These are phyloP conservation scores for Lachancea sp. DNA, from an alignment of 805 yeast species.

Conservation along the genomic window DNA sequence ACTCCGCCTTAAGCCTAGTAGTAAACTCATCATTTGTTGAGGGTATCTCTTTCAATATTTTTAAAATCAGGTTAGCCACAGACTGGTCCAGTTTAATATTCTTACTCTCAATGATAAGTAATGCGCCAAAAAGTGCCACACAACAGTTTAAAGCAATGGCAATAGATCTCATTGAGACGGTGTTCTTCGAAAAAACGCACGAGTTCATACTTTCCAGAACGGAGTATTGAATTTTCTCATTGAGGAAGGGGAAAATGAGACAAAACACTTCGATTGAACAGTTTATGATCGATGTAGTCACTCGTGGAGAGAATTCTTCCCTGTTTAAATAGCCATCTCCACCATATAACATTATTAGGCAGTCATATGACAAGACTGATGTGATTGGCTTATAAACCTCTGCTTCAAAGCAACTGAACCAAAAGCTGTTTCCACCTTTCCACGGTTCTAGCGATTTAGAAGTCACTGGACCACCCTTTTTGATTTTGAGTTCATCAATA, in stretches of 20 bases:
- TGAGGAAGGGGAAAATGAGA: constrained; percentile 59
- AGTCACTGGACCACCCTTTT: constrained; percentile 18
- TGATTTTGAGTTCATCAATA: constrained; percentile 35
- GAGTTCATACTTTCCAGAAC: constrained; percentile 74
- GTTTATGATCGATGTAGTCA: constrained; percentile 57
- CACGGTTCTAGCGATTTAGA: constrained; percentile 30
- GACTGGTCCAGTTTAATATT: constrained; percentile 27
- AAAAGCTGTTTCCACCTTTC: constrained; percentile 25
- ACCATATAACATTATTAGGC: constrained; percentile 32
- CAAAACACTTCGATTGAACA: constrained; percentile 72
- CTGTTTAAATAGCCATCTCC: constrained; percentile 12
- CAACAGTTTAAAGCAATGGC: constrained; percentile 59
- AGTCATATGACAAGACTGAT: constrained; percentile 38
- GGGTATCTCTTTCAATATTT: constrained; percentile 43
- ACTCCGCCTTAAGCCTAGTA: constrained; percentile 45
- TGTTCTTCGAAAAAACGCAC: constrained; percentile 39
- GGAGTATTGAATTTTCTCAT: constrained; percentile 77
- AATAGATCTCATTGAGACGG: constrained; percentile 31
- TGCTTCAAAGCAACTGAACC: constrained; percentile 35
- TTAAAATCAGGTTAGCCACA: constrained; percentile 43
- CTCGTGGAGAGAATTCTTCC: constrained; percentile 35
- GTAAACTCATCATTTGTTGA: constrained; percentile 36
- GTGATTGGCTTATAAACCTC: constrained; percentile 35
- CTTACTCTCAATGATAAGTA: constrained; percentile 26
- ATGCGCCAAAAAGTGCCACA: constrained; percentile 53